phyloP scores from a whole-genome alignment of 2,329 filamentous ascomycete genomes.

The Ophiostoma triangulosporum region DNA sequence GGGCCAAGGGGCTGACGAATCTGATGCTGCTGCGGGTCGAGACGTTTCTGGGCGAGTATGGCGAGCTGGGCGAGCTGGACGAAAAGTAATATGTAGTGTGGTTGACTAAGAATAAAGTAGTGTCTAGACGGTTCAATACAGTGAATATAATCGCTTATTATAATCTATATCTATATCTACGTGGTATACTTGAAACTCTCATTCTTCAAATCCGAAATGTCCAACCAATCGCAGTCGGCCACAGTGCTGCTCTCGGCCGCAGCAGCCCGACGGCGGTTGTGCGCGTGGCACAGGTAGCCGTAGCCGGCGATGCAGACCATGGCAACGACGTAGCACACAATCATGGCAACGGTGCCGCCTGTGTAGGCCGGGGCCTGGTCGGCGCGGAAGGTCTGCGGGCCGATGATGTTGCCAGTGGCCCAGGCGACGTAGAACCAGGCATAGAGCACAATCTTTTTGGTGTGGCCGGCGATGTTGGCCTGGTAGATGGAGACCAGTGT shows the following conservation, averaged over 20 bases:
- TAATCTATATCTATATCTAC: neutral
- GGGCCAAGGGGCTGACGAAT: conserved; percentile 13
- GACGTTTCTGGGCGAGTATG: conserved; percentile 1
- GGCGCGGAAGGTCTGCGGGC: conserved; percentile 41
- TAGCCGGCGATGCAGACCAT: conserved; percentile 8
- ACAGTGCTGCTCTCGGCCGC: conserved; percentile 14
- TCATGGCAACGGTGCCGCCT: conserved; percentile 31
- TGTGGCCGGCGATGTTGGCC: conserved; percentile 14
- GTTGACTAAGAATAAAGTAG: too few relatives aligned
- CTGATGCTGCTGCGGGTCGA: conserved; percentile 12
- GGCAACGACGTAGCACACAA: conserved; percentile 11
- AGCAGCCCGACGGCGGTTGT: conserved; percentile 4
- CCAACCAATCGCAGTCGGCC: conserved; percentile 27
- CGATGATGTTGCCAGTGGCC: conserved; percentile 14
- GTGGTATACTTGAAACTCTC: conserved; percentile 31
- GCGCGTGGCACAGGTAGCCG: conserved; percentile 6
- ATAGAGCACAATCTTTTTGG: conserved; percentile 13
- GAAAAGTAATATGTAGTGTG: neutral
- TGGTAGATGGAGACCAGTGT: conserved; percentile 14
- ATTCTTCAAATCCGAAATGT: conserved; percentile 44
- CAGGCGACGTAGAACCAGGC: conserved; percentile 22
- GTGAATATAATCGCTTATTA: neutral
- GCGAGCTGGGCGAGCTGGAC: neutral
- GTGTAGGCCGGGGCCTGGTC: conserved; percentile 38
- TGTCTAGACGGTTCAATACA: neutral